Evolutionary conservation across 2,329 filamentous ascomycete species (phyloP).

Genomic region (Pestalotiopsis sp.): DNA sequence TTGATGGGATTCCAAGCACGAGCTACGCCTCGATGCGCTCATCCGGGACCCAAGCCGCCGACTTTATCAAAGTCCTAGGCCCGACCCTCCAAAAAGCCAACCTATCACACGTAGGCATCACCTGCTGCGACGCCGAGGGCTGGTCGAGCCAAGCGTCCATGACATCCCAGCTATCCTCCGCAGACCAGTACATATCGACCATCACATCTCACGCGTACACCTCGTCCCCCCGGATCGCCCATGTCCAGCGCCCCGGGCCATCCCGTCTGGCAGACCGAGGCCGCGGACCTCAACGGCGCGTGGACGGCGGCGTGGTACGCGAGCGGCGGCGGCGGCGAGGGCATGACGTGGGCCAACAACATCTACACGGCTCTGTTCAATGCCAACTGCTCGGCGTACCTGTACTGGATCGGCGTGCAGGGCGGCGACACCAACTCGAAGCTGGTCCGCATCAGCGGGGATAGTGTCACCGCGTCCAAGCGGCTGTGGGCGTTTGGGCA

Average conservation of each 20-base stretch:
- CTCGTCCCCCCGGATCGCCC: neutral
- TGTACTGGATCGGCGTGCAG: slow-evolving; percentile 44
- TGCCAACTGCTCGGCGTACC: slow-evolving; percentile 49
- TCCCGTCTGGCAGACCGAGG: slow-evolving; percentile 55
- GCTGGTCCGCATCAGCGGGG: slow-evolving; percentile 1
- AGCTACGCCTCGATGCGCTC: slow-evolving; percentile 8
- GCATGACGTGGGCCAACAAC: slow-evolving; percentile 56
- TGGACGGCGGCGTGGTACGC: slow-evolving; percentile 48
- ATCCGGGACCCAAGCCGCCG: slow-evolving; percentile 30
- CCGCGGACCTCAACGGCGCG: slow-evolving; percentile 35
- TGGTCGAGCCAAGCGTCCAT: slow-evolving; percentile 4
- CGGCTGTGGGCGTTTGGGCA: slow-evolving; percentile 16
- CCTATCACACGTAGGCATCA: slow-evolving; percentile 22
- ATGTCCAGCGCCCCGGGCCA: neutral
- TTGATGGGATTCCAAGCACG: neutral
- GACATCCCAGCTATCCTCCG: neutral
- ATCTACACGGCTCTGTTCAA: slow-evolving; percentile 50
- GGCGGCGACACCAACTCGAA: slow-evolving; percentile 5
- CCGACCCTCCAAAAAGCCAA: slow-evolving; percentile 38
- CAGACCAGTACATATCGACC: neutral
- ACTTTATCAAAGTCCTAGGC: slow-evolving; percentile 39
- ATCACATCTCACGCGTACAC: slow-evolving; percentile 4
- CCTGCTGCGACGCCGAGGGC: slow-evolving; percentile 21
- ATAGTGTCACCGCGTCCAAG: neutral
- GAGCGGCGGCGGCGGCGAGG: slow-evolving; percentile 47